These are phyloP conservation scores for Trypanosoma congolense DNA, from an alignment of 208 protist species.

Conservation along the genomic window DNA sequence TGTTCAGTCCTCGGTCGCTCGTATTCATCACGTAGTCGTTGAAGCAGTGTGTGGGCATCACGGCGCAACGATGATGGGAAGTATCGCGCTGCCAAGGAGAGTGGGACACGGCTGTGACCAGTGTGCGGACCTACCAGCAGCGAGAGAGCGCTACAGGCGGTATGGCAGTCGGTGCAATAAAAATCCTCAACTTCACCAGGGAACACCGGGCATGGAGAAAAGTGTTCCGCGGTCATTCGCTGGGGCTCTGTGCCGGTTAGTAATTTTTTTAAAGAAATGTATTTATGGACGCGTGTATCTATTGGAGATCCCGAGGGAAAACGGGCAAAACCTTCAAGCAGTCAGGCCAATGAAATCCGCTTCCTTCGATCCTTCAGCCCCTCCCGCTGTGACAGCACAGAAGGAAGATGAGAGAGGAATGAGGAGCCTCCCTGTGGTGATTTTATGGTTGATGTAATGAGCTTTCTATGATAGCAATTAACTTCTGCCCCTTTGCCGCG, in stretches of 20 bases:
- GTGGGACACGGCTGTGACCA: conserved; percentile 48
- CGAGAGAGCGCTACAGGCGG: conserved; percentile 36
- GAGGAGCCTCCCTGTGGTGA: too few relatives aligned
- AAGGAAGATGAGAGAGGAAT: too few relatives aligned
- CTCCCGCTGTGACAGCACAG: too few relatives aligned
- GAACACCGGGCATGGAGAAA: conserved; percentile 21
- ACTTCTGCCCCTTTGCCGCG: too few relatives aligned
- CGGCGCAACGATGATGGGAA: conserved; percentile 45
- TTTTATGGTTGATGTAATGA: too few relatives aligned
- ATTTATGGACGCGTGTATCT: conserved; percentile 2
- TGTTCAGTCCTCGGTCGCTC: conserved; percentile 19
- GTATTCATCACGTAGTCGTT: conserved; percentile 31
- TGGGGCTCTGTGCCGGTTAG: neutral
- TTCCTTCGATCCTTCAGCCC: too few relatives aligned
- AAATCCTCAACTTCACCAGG: conserved; percentile 32
- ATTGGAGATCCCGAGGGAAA: too few relatives aligned
- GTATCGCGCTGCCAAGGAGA: conserved; percentile 31
- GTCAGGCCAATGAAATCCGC: too few relatives aligned
- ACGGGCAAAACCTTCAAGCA: too few relatives aligned
- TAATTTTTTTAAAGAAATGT: neutral
- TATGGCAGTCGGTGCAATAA: conserved; percentile 65
- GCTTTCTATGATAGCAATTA: too few relatives aligned
- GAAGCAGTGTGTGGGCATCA: conserved; percentile 29
- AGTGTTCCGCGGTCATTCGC: conserved; percentile 9
- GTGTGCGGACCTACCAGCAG: conserved; percentile 72